Evolutionary conservation across 73 alveolate species (phyloP).

Genomic region (Blepharisma stoltei): DNA sequence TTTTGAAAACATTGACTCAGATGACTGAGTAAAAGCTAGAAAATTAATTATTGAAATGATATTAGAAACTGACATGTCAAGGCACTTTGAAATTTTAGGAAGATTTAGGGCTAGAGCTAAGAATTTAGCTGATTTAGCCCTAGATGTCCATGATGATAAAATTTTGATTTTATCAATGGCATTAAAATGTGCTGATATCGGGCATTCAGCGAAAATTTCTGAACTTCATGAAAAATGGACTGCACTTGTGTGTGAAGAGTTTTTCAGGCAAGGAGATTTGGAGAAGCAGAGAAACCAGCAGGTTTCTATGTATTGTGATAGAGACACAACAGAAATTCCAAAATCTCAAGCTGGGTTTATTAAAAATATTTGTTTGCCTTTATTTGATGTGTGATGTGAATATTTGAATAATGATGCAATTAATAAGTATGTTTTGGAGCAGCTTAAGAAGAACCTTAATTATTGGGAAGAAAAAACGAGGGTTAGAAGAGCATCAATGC

Average conservation of each 20-base stretch:
- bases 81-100: conserved; percentile 30
- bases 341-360: not conserved
- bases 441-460: not conserved
- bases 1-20: conserved; percentile 8
- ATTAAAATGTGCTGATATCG: not conserved
- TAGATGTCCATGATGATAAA: not conserved
- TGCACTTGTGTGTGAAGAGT: not conserved
- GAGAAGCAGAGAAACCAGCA: not conserved
- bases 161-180: not conserved
- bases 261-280: not conserved
- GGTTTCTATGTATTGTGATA: conserved; percentile 13
- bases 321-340: conserved; percentile 6
- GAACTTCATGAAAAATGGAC: conserved; percentile 7
- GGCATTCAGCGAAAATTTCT: not conserved
- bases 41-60: conserved; percentile 37
- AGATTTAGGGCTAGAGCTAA: conserved; percentile 30
- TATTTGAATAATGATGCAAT: not conserved
- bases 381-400: conserved; percentile 9
- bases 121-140: not conserved
- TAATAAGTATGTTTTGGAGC: not conserved
- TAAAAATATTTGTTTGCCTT: not conserved
- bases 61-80: conserved; percentile 36
- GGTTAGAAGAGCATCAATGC: too few relatives aligned
- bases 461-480: too few relatives aligned
- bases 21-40: conserved; percentile 30